These are phyloP conservation scores for Schizochytrium sp. DNA, from an alignment of 108 stramenopile species.

Conservation along the genomic window DNA sequence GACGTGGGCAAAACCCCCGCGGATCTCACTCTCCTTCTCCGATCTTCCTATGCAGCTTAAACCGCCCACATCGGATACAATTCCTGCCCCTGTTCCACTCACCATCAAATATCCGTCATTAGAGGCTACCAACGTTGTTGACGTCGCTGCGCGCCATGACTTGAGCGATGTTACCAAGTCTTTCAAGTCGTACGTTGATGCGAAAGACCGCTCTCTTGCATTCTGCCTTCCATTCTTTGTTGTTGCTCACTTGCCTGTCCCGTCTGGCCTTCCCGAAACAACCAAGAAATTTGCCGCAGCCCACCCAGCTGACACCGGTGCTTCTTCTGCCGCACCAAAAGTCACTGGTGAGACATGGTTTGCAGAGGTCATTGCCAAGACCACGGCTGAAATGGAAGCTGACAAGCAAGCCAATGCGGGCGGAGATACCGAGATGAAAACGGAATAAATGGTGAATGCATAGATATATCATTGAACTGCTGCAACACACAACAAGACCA, in stretches of 20 bases:
- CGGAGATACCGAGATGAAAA: conserved; percentile 1
- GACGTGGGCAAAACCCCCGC: conserved; percentile 12
- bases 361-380: conserved; percentile 3
- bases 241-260: not conserved
- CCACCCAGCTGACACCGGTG: not conserved
- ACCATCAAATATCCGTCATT: not conserved
- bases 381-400: not conserved
- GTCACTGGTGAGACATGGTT: conserved; percentile 23
- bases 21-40: not conserved
- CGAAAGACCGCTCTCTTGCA: not conserved
- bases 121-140: not conserved
- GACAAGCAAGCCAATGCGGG: not conserved
- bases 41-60: not conserved
- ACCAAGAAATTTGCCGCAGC: not conserved
- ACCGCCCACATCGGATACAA: not conserved
- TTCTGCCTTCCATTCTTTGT: not conserved
- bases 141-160: conserved; percentile 19
- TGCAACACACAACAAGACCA: no score
- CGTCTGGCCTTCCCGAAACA: not conserved
- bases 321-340: not conserved
- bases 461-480: no score
- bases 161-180: not conserved
- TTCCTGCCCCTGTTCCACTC: not conserved
- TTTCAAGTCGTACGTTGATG: not conserved
- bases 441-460: not conserved